phyloP scores from a whole-genome alignment of 2,329 filamentous ascomycete genomes.

The Aureobasidium melanogenum region DNA sequence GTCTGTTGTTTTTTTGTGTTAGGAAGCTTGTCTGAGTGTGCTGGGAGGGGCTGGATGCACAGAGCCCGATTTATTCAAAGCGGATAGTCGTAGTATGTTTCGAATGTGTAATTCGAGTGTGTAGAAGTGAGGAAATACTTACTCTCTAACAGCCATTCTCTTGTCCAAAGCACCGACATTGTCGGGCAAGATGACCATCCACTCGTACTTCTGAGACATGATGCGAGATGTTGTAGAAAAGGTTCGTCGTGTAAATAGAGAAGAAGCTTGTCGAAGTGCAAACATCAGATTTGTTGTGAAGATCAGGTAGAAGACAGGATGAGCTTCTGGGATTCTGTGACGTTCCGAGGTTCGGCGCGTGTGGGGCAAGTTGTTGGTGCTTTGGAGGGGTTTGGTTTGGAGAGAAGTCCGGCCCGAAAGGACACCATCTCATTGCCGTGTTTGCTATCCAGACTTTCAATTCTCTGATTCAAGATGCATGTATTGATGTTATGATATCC shows the following conservation, averaged over 20 bases:
- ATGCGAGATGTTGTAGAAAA: conserved; percentile 16
- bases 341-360: conserved; percentile 2
- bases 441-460: neutral
- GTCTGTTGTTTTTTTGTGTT: conserved; percentile 13
- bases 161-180: conserved; percentile 32
- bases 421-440: neutral
- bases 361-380: neutral
- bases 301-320: neutral
- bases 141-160: conserved; percentile 35
- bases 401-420: neutral
- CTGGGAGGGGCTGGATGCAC: too few relatives aligned
- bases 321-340: neutral
- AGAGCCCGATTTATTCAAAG: too few relatives aligned
- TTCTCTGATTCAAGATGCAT: too few relatives aligned
- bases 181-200: conserved; percentile 43
- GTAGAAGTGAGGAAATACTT: neutral
- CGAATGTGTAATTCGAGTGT: too few relatives aligned
- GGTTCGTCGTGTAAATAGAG: neutral
- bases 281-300: neutral
- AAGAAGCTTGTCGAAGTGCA: neutral
- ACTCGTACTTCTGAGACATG: conserved; percentile 35
- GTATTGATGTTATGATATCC: neutral
- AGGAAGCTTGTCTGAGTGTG: neutral
- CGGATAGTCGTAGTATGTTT: too few relatives aligned
- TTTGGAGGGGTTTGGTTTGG: neutral